Conservation (phyloP, 164 flowering plant genomes). For the Brasenia schreberi region DNA sequence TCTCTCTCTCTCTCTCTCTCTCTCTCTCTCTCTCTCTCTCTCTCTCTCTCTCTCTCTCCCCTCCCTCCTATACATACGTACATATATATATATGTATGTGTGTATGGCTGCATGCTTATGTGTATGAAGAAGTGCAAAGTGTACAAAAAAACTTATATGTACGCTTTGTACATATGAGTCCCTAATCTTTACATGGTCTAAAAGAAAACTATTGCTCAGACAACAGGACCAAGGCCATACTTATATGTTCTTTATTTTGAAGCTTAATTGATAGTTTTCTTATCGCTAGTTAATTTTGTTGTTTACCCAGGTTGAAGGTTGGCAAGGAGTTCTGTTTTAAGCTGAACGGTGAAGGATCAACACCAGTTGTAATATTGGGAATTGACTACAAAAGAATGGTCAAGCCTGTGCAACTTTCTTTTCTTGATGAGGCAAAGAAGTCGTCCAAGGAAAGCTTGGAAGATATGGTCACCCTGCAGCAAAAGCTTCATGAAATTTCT, state of each 20-base stretch:
- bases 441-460: constrained; percentile 33
- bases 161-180: too few species aligned
- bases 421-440: constrained; percentile 31
- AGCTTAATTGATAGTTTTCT: not conserved
- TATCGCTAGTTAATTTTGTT: not conserved
- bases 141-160: too few species aligned
- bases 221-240: not conserved
- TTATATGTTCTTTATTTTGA: not conserved
- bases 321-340: constrained; percentile 42
- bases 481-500: constrained; percentile 36
- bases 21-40: too few species aligned
- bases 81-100: too few species aligned
- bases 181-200: too few species aligned
- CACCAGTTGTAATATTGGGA: constrained; percentile 61
- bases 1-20: too few species aligned
- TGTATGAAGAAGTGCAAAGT: too few species aligned
- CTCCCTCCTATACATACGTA: too few species aligned
- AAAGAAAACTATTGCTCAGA: too few species aligned
- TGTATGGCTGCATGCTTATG: too few species aligned
- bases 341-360: constrained; percentile 47
- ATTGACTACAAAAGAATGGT: constrained; percentile 57
- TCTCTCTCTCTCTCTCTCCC: too few species aligned
- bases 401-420: constrained; percentile 49
- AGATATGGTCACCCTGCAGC: constrained; percentile 49
- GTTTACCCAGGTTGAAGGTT: constrained; percentile 53